Evolutionary conservation across 1,284 basidiomycete genomes (phyloP).

Genomic region (Veloboletus limbatus): DNA sequence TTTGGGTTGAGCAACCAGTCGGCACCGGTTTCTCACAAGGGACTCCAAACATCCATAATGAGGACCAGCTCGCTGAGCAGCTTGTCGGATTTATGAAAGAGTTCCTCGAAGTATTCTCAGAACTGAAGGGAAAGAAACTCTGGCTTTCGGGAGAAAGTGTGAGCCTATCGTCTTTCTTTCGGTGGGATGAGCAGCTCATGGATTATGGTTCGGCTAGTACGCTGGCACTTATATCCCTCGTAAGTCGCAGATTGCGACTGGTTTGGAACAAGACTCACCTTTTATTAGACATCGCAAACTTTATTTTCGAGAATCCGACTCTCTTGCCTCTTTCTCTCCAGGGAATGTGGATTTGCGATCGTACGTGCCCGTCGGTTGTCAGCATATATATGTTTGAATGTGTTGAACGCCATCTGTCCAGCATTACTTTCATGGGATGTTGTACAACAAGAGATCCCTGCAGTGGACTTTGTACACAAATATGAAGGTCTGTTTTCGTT

Average conservation of each 20-base stretch:
- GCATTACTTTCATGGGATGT: constrained; percentile 58
- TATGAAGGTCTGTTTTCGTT: constrained; percentile 66
- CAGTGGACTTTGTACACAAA: constrained; percentile 68
- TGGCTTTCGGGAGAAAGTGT: constrained; percentile 73
- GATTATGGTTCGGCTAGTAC: constrained; percentile 38
- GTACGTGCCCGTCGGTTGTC: constrained; percentile 40
- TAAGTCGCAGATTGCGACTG: constrained; percentile 14
- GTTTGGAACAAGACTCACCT: background rate
- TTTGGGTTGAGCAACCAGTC: constrained; percentile 84
- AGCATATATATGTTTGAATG: background rate
- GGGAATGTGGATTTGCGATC: constrained; percentile 72
- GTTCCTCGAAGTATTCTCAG: constrained; percentile 69
- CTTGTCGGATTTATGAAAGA: constrained; percentile 62
- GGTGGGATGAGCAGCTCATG: background rate
- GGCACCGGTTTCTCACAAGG: constrained; percentile 82
- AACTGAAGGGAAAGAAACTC: constrained; percentile 67
- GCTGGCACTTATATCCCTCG: constrained; percentile 62
- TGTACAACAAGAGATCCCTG: constrained; percentile 64
- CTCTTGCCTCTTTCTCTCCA: constrained; percentile 55
- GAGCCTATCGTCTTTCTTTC: constrained; percentile 29
- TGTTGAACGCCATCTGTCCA: constrained; percentile 22
- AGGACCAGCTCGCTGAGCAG: constrained; percentile 58
- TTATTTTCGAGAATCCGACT: constrained; percentile 58
- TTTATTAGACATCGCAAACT: constrained; percentile 67
- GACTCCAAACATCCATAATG: constrained; percentile 64